Base-by-base conservation (phyloP, 805 yeast species). In the Candida yuanshanica region DNA sequence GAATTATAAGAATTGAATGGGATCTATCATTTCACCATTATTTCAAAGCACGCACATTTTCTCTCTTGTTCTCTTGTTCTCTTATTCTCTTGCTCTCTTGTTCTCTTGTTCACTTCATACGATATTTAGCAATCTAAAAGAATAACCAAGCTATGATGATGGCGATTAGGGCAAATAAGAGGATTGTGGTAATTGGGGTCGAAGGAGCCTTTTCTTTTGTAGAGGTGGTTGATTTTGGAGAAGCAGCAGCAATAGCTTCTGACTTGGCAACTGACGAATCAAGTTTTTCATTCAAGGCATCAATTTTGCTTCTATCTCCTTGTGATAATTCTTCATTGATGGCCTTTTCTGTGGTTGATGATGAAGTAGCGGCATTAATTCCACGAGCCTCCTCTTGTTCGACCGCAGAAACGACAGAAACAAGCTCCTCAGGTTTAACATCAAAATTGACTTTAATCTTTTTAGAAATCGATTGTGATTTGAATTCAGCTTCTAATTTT, bases 131-230 rank as follows among this genome's bases (percentile, higher is more conserved):
- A 16, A 14, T 12, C 47, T 41, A 53, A 36, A 49, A 79, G 52
- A 82, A 74, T 61, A 80, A 69, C 87, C 89, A 83, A 39, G 89
- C 91, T 47, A 83, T 64, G 36, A 76, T 56, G 53, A 78, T 64
- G 25, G 78, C 73, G 43, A 78, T 55, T 33, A 75, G 66, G 52
- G 79, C 86, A 59, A 70, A 72, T 64, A 66, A 58, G 59, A 70
- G 60, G 63, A 77, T 50, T 49, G 71, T 59, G 49, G 83, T 80
- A 39, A 73, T 60, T 23, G 79, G 77, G 32, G 77, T 62, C 17
- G 84, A 72, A 35, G 45, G 33, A 16, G 60, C 42, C 16, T 56
- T 35, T 26, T 55, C 45, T 20, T 52, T 52, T 17, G 56, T 35
- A 38, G 49, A 47, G 22, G 51, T 40, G 16, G 52, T 21, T 25